Conservation (phyloP, 176 grass and related monocot species). For the Zoysia japonica region DNA sequence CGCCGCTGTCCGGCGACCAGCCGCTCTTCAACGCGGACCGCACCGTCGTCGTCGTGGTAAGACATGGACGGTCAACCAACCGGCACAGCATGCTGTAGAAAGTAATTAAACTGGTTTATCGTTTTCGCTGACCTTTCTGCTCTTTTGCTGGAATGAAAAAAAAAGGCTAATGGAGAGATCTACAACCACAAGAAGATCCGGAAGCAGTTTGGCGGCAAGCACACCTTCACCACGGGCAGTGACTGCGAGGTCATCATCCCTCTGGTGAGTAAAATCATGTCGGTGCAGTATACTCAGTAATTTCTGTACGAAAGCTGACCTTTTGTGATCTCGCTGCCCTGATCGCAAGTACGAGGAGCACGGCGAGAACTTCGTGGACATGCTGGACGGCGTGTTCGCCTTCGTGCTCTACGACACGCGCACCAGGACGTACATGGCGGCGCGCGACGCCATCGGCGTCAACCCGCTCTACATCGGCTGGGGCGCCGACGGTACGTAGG, state of each 20-base stretch:
- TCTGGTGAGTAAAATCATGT: constrained; percentile 51
- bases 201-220: constrained; percentile 59
- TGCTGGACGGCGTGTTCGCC: constrained; percentile 95
- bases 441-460: constrained; percentile 89
- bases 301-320: no score
- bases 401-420: constrained; percentile 89
- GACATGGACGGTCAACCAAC: neutral
- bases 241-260: constrained; percentile 97
- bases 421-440: constrained; percentile 67
- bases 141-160: neutral
- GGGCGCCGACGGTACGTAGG: constrained; percentile 73
- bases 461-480: constrained; percentile 96
- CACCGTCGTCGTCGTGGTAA: constrained; percentile 83
- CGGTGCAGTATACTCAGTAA: no score
- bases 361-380: constrained; percentile 85
- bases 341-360: constrained; percentile 72
- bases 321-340: no score
- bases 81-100: no score
- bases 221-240: constrained; percentile 87
- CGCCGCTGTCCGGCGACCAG: constrained; percentile 90
- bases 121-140: neutral
- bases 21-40: constrained; percentile 86
- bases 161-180: constrained; percentile 89
- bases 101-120: neutral
- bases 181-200: constrained; percentile 90